Conservation (phyloP, 768 basidiomycete genomes). For the Mycena leptocephala region DNA sequence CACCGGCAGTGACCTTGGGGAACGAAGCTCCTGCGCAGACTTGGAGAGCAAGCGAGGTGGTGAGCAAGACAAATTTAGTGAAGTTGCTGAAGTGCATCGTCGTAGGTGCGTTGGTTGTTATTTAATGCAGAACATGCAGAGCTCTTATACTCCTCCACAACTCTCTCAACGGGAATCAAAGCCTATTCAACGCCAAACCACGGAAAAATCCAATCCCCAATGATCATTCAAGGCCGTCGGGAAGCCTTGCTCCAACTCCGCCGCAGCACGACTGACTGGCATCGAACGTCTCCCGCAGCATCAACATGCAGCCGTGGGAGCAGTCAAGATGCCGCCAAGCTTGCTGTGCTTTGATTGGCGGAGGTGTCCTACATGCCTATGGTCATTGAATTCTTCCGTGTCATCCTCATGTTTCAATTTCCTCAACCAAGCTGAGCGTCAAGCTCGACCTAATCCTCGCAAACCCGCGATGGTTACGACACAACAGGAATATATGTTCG, state of each 20-base stretch:
- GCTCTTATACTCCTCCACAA: conserved; percentile 13
- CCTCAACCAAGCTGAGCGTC: not conserved
- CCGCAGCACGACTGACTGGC: not conserved
- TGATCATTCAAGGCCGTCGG: conserved; percentile 2
- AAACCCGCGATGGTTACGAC: not conserved
- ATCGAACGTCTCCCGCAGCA: not conserved
- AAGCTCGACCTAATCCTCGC: conserved; percentile 7
- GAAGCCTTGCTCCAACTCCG: not conserved
- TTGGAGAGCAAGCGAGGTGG: conserved; percentile 10
- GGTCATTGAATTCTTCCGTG: too few relatives aligned
- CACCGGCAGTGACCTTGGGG: not conserved
- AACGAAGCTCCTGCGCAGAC: not conserved
- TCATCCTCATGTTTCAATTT: not conserved
- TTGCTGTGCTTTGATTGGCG: too few relatives aligned
- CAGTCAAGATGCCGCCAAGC: too few relatives aligned
- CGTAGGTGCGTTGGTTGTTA: conserved; percentile 13
- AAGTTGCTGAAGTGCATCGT: conserved; percentile 20
- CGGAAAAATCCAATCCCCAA: not conserved
- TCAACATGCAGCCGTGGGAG: too few relatives aligned
- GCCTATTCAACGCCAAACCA: not conserved
- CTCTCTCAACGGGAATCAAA: not conserved
- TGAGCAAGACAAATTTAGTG: conserved; percentile 9
- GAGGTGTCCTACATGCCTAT: too few relatives aligned
- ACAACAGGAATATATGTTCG: not conserved
- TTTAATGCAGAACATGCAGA: not conserved